Percentiles rank a stretch among this genome's conserved stretches.
These are phyloP conservation scores for Pleurotus platypus DNA, from an alignment of 768 basidiomycete species.

Conservation along the genomic window DNA sequence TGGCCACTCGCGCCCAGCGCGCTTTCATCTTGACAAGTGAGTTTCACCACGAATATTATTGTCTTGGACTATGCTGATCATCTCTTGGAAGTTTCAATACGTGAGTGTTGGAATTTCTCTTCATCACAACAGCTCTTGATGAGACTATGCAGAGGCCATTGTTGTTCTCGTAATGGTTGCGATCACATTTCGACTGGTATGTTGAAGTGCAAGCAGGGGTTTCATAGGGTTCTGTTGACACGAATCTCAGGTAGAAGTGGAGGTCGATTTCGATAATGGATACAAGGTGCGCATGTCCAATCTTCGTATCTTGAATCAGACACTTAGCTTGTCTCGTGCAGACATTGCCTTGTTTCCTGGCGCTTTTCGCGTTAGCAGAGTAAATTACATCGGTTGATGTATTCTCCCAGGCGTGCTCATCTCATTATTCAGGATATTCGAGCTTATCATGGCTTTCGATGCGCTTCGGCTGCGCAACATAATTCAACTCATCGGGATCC, in stretches of 20 bases:
- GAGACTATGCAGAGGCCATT: slow-evolving; percentile 56
- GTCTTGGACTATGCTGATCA: background rate
- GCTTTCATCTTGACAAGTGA: slow-evolving; percentile 71
- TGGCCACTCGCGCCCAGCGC: slow-evolving; percentile 70
- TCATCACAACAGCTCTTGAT: background rate
- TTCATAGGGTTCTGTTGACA: slow-evolving; percentile 2
- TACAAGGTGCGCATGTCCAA: slow-evolving; percentile 46
- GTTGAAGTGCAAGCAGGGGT: slow-evolving; percentile 15
- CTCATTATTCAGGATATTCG: slow-evolving; percentile 57
- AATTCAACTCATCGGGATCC: slow-evolving; percentile 73
- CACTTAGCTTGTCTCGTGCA: slow-evolving; percentile 1
- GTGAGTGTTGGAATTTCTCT: slow-evolving; percentile 38
- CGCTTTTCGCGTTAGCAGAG: slow-evolving; percentile 82
- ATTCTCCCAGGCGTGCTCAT: slow-evolving; percentile 5
- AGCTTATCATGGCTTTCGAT: slow-evolving; percentile 77
- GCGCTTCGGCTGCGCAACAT: slow-evolving; percentile 77
- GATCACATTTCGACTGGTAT: slow-evolving; percentile 62
- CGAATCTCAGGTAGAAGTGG: slow-evolving; percentile 42
- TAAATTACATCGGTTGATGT: slow-evolving; percentile 27
- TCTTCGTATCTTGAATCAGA: background rate
- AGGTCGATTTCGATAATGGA: slow-evolving; percentile 37
- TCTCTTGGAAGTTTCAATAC: slow-evolving; percentile 43
- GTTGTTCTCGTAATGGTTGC: slow-evolving; percentile 74
- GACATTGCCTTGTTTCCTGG: slow-evolving; percentile 50
- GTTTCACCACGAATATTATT: slow-evolving; percentile 18